Conservation (phyloP, 108 stramenopile genomes). For the Mayamaea pseudoterrestris region DNA sequence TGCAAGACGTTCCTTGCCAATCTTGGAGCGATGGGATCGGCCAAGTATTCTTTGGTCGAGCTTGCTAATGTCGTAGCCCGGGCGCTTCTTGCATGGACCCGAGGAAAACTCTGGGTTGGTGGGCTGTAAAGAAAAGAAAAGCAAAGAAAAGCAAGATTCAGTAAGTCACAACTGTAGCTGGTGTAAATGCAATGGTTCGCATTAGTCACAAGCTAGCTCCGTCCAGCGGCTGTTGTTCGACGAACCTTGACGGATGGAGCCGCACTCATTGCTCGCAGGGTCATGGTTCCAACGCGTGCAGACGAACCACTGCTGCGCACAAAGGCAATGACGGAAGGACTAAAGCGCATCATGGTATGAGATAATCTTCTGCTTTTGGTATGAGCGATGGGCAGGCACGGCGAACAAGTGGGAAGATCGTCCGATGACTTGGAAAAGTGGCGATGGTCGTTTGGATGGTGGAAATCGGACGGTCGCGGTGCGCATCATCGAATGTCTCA, state of each 20-base stretch:
- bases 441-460: background rate
- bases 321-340: background rate
- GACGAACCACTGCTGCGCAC: background rate
- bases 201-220: too few species aligned
- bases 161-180: too few species aligned
- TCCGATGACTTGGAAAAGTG: too few species aligned
- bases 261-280: background rate
- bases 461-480: background rate
- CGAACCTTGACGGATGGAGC: background rate
- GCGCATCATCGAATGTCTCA: background rate
- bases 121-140: conserved; percentile 37
- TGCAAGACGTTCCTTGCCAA: conserved; percentile 93
- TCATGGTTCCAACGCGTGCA: background rate
- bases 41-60: conserved; percentile 77
- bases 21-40: conserved; percentile 94
- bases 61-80: conserved; percentile 74
- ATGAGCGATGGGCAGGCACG: background rate
- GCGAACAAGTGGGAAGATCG: too few species aligned
- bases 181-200: too few species aligned
- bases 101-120: conserved; percentile 84
- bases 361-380: background rate
- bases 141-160: too few species aligned
- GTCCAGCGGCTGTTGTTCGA: too few species aligned
- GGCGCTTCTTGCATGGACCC: conserved; percentile 98
- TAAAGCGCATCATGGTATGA: background rate